Evolutionary conservation across 2,329 filamentous ascomycete genomes (phyloP).

Genomic region (Cladosporium cucumerinum): DNA sequence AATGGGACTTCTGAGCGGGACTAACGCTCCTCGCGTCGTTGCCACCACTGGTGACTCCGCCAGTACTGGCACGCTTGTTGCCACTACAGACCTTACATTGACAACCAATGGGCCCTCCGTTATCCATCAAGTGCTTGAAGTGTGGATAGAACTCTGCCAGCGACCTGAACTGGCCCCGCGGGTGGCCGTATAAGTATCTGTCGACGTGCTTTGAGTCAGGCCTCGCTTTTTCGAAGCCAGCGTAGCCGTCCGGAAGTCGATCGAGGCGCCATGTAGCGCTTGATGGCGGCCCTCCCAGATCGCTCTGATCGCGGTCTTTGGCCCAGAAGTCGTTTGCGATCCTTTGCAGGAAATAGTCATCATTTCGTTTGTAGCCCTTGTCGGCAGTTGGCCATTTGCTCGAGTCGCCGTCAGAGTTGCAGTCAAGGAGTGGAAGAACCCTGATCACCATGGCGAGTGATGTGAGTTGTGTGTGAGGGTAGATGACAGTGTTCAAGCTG

Average conservation of each 20-base stretch:
- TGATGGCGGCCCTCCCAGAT: conserved; percentile 8
- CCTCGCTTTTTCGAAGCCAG: conserved; percentile 50
- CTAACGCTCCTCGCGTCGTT: conserved; percentile 1
- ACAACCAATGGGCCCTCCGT: conserved; percentile 43
- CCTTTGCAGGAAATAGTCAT: conserved; percentile 27
- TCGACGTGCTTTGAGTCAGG: conserved; percentile 43
- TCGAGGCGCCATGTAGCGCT: conserved; percentile 48
- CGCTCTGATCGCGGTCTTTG: conserved; percentile 18
- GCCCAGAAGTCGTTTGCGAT: conserved; percentile 28
- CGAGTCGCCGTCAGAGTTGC: conserved; percentile 23
- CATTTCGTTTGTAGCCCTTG: conserved; percentile 23
- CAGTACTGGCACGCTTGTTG: conserved; percentile 14
- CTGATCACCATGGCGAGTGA: neutral
- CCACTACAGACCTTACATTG: conserved; percentile 48
- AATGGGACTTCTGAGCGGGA: conserved; percentile 1
- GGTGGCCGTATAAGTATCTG: conserved; percentile 58
- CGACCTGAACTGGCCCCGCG: conserved; percentile 52
- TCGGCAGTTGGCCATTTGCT: conserved; percentile 23
- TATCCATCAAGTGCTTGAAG: conserved; percentile 55
- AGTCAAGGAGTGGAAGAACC: neutral
- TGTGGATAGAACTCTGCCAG: conserved; percentile 55
- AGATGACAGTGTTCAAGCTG: neutral
- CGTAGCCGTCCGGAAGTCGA: conserved; percentile 53
- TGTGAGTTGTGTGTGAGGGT: neutral
- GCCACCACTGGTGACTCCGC: neutral